A percentile compares a stretch with the other conserved stretches of the same genome.
Evolutionary conservation across 495 filamentous ascomycete genomes (phyloP).

Genomic region (Aspergillus bertholletiae): DNA sequence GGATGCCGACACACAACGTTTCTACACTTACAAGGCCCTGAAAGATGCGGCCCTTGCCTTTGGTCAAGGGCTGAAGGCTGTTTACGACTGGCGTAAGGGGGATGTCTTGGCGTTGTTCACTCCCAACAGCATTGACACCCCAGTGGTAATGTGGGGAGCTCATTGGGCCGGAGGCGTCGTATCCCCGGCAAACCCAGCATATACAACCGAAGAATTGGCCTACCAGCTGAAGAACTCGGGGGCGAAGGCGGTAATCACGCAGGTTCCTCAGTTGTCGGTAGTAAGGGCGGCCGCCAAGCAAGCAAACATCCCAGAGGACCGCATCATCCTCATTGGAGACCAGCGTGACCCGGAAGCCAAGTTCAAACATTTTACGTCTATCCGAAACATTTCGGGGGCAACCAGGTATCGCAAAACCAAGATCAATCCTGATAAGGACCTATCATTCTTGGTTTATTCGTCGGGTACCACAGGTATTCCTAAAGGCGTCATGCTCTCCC

Average conservation of each 20-base stretch:
- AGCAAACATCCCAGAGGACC: constrained; percentile 58
- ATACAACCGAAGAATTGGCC: constrained; percentile 80
- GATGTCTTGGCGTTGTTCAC: constrained; percentile 70
- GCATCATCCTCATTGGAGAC: constrained; percentile 79
- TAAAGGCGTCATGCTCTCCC: constrained; percentile 89
- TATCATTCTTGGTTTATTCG: constrained; percentile 73
- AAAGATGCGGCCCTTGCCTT: constrained; percentile 66
- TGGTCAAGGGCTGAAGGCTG: constrained; percentile 69
- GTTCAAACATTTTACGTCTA: constrained; percentile 74
- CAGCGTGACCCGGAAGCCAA: constrained; percentile 53
- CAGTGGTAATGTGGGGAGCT: constrained; percentile 68
- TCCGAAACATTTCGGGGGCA: constrained; percentile 56
- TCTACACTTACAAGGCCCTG: constrained; percentile 70
- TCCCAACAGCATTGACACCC: constrained; percentile 73
- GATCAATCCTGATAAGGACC: constrained; percentile 43
- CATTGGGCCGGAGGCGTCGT: constrained; percentile 81
- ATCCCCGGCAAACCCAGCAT: constrained; percentile 83
- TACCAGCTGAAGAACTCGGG: constrained; percentile 82
- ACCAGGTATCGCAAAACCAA: constrained; percentile 43
- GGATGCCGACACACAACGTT: constrained; percentile 68
- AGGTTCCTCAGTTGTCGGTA: constrained; percentile 54
- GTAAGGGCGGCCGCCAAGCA: constrained; percentile 64
- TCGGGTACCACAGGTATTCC: constrained; percentile 90
- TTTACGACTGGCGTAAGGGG: constrained; percentile 75
- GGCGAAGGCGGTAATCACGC: constrained; percentile 76